Percentiles rank a stretch among this genome's conserved stretches.
Evolutionary conservation across 176 grass and related monocot species (phyloP).

Genomic region (Tuctoria greenei): DNA sequence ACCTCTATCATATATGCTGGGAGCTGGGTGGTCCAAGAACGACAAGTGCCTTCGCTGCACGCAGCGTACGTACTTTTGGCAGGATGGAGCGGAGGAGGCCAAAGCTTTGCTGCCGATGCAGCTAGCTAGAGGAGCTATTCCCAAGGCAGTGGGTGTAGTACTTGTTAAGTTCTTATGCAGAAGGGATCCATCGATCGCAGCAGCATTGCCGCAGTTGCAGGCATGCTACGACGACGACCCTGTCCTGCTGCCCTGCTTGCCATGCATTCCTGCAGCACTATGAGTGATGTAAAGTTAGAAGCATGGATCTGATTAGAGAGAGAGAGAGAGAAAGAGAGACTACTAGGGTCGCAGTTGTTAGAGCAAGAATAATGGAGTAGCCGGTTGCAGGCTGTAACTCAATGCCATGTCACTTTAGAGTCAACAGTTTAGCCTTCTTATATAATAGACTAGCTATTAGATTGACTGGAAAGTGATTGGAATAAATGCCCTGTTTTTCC

Average conservation of each 20-base stretch:
- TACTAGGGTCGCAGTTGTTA: conserved; percentile 10
- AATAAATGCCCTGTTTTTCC: too few species aligned
- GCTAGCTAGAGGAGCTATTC: conserved; percentile 3
- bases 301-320: conserved; percentile 16
- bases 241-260: not conserved
- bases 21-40: conserved; percentile 14
- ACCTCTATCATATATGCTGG: not conserved
- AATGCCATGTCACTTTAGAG: too few species aligned
- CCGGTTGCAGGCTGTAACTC: too few species aligned
- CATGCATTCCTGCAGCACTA: not conserved
- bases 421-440: too few species aligned
- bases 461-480: too few species aligned
- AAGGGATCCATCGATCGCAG: not conserved
- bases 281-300: not conserved
- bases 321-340: not conserved
- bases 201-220: not conserved
- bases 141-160: conserved; percentile 22
- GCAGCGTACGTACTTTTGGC: not conserved
- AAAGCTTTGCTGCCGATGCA: not conserved
- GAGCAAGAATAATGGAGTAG: too few species aligned
- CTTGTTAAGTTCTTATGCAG: conserved; percentile 2
- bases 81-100: not conserved
- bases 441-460: too few species aligned
- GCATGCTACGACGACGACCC: not conserved
- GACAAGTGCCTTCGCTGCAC: not conserved